Evolutionary conservation across 2,329 filamentous ascomycete genomes (phyloP).

Genomic region (Fusarium albidum): DNA sequence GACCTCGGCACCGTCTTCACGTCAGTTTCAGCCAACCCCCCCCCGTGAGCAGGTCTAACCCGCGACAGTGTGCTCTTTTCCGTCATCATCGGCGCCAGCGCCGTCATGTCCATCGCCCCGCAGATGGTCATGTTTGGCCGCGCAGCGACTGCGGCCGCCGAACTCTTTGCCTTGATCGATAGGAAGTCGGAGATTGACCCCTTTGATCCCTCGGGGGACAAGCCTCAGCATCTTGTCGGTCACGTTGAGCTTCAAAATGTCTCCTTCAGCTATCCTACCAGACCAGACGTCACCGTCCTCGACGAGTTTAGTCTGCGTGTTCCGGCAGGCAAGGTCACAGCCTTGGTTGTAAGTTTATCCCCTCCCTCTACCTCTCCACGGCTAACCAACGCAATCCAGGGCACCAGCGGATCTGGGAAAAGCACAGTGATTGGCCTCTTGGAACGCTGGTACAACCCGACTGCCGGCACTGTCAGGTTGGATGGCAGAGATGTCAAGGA

Average conservation of each 20-base stretch:
- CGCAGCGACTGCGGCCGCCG: slow-evolving; percentile 42
- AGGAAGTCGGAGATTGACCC: slow-evolving; percentile 45
- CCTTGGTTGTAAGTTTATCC: slow-evolving; percentile 44
- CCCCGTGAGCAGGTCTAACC: not conserved
- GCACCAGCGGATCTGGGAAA: slow-evolving; percentile 46
- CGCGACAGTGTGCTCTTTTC: slow-evolving; percentile 46
- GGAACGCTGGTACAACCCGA: slow-evolving; percentile 48
- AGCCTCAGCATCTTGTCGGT: slow-evolving; percentile 40
- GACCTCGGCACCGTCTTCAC: slow-evolving; percentile 39
- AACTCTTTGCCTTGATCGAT: slow-evolving; percentile 42
- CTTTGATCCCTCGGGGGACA: slow-evolving; percentile 40
- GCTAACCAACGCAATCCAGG: not conserved
- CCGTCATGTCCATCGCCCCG: slow-evolving; percentile 45
- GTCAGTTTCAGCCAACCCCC: not conserved
- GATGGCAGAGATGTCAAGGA: slow-evolving; percentile 42
- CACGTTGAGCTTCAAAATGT: too few relatives aligned
- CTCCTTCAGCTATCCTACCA: slow-evolving; percentile 51
- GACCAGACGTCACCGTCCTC: slow-evolving; percentile 50
- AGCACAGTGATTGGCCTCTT: slow-evolving; percentile 48
- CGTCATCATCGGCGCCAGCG: slow-evolving; percentile 45
- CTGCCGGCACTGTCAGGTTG: slow-evolving; percentile 42
- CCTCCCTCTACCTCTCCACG: too few relatives aligned
- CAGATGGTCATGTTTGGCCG: slow-evolving; percentile 44
- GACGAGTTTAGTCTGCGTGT: slow-evolving; percentile 50
- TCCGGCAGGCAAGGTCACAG: slow-evolving; percentile 53